Evolutionary conservation across 768 basidiomycete genomes (phyloP), one percentile per base, ranked within the genome.

Genomic region (Naganishia vaughanmartiniae): DNA sequence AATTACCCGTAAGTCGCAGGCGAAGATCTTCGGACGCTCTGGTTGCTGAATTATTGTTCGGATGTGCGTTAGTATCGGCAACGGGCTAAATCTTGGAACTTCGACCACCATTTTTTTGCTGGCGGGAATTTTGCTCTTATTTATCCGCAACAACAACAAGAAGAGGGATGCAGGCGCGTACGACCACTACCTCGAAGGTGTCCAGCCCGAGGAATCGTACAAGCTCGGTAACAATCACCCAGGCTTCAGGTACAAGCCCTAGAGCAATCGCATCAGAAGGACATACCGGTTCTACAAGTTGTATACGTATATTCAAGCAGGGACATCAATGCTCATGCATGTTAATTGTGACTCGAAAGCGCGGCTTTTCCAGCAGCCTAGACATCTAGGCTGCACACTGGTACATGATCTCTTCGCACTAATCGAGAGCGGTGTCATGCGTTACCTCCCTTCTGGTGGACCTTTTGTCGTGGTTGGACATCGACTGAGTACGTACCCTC

Each of bases 191-290:
- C 34, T 71, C n/a, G 54, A 71, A 14, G 42, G 65, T 19, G 53
- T 66, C 1, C 26, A 24, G 10, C 42, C 54, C 3, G 54, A 67
- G 21, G 70, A 71, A 19, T 19, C 31, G 15, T 48, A 54, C 26
- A 56, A 31, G 56, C 65, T 66, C 28, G 70, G 65, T 4, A 71
- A 65, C n/a, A 65, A 66, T 6, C 70, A 71, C 24, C 65, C 70
- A 31, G 70, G 65, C 24, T 66, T 71, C 31, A 26, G 65, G 39
- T 57, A 63, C 39, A 63, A 63, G 26, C 31, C 34, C 36, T 58
- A 58, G 14, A 24, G 14, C 45, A 17, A 21, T 46, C 45, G 21
- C 21, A 9, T 12, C 48, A 51, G 48, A 51, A 3, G 7, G 19
- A n/a, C 24, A 9, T 51, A 21, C 24, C 7, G 48, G 24, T 51